phyloP scores from a whole-genome alignment of 345 rosid species.

The Erucastrum elatum region DNA sequence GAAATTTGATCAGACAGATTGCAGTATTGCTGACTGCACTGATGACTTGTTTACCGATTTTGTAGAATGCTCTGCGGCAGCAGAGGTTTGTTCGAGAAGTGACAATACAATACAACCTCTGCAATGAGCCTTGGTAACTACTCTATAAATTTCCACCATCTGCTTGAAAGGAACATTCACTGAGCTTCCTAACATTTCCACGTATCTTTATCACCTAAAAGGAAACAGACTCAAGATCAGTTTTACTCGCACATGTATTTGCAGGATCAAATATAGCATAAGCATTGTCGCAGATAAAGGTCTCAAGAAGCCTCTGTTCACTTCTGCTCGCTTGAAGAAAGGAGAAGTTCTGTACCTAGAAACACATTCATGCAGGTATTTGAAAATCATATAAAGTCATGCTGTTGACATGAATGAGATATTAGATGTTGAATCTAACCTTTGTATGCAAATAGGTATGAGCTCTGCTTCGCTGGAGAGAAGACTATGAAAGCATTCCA shows the following conservation, averaged over 20 bases:
- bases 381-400: not conserved
- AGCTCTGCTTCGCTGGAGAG: conserved; percentile 91
- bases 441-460: conserved; percentile 61
- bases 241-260: not conserved
- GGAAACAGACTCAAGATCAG: not conserved
- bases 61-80: conserved; percentile 93
- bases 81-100: conserved; percentile 98
- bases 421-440: not conserved
- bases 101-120: conserved; percentile 95
- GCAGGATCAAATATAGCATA: conserved; percentile 95
- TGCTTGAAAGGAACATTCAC: too few relatives aligned
- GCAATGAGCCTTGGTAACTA: conserved; percentile 95
- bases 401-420: not conserved
- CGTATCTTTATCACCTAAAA: not conserved
- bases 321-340: conserved; percentile 97
- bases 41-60: conserved; percentile 22
- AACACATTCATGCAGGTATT: conserved; percentile 92
- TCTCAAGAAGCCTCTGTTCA: conserved; percentile 85
- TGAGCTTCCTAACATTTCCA: not conserved
- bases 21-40: conserved; percentile 14
- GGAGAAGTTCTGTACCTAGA: conserved; percentile 96
- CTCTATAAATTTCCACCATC: not conserved
- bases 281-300: conserved; percentile 98
- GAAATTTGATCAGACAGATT: not conserved
- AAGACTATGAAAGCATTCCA: conserved; percentile 64